Evolutionary conservation across 345 rosid genomes (phyloP), one percentile per base, ranked within the genome.

Genomic region (Gossypium rotundifolium): DNA sequence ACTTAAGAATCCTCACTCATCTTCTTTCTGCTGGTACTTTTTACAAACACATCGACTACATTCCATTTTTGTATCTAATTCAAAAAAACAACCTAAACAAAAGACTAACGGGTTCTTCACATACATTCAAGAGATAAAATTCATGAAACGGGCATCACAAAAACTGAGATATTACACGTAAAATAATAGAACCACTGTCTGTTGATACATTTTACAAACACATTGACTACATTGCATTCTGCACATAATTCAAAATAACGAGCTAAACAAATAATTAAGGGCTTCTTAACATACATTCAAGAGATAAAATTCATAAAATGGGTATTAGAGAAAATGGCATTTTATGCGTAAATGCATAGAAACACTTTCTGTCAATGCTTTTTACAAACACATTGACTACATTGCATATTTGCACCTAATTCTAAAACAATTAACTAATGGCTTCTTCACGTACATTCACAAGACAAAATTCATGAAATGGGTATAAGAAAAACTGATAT

Each of bases 41-140:
- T 48, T 23, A 48, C 71, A 48, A 67, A 67, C 16, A 67, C 55
- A 23, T 67, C 48, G 57, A 48, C 57, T 48, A 13, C 71, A 66
- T 53, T 53, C 57, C 22, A 53, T 17, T 16, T 53, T 46, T 3
- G 40, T n/a, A 46, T 38, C 71, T 22, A 16, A 10, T 13, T 20
- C 40, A 8, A 64, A 46, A 9, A 13, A 45, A 46, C 71, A 6
- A 46, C 6, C 38, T 2, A 66, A 22, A 33, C 40, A 33, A 22
- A 16, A 66, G 8, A 22, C n/a, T 20, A 46, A 46, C 3, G 71
- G 71, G 38, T 46, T 66, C 55, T 22, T 66, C 71, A 12, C 71
- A 22, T 12, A 7, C 71, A 44, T 65, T 20, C 11, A 45, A 45
- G 7, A 3, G 44, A 68, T 49, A 25, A 25, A 25, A 68, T 49